These are phyloP conservation scores for Diaporthe citrichinensis DNA, from an alignment of 2,329 filamentous ascomycete species.

Conservation along the genomic window DNA sequence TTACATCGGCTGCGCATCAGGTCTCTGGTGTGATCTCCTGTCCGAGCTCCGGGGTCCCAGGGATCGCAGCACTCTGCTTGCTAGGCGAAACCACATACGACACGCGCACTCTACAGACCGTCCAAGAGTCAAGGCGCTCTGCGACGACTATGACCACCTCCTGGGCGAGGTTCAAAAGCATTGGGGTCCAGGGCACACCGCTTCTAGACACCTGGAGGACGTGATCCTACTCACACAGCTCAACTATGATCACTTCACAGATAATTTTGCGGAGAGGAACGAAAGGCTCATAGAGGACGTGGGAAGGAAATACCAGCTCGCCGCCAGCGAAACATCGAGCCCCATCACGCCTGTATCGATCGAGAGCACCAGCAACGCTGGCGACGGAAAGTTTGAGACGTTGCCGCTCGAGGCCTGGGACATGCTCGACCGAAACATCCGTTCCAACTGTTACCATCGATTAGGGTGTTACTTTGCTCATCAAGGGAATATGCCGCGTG, in stretches of 20 bases:
- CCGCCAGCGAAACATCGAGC: neutral
- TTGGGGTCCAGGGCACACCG: conserved; percentile 38
- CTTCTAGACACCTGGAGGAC: conserved; percentile 41
- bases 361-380: neutral
- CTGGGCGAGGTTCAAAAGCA: conserved; percentile 35
- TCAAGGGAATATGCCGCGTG: conserved; percentile 8
- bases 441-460: conserved; percentile 41
- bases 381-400: neutral
- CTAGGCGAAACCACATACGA: conserved; percentile 42
- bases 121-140: conserved; percentile 26
- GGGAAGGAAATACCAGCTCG: conserved; percentile 37
- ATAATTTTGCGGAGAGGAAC: conserved; percentile 37
- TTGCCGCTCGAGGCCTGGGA: conserved; percentile 37
- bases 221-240: conserved; percentile 40
- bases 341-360: conserved; percentile 14
- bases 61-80: conserved; percentile 43
- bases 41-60: conserved; percentile 37
- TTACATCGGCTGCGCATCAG: conserved; percentile 42
- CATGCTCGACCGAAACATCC: conserved; percentile 41
- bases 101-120: conserved; percentile 34
- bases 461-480: conserved; percentile 32
- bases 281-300: conserved; percentile 36
- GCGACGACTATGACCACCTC: conserved; percentile 40
- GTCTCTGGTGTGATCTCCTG: conserved; percentile 42
- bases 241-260: conserved; percentile 40